Conservation (phyloP, 75 land plant species). For the Sequoia sempervirens region DNA sequence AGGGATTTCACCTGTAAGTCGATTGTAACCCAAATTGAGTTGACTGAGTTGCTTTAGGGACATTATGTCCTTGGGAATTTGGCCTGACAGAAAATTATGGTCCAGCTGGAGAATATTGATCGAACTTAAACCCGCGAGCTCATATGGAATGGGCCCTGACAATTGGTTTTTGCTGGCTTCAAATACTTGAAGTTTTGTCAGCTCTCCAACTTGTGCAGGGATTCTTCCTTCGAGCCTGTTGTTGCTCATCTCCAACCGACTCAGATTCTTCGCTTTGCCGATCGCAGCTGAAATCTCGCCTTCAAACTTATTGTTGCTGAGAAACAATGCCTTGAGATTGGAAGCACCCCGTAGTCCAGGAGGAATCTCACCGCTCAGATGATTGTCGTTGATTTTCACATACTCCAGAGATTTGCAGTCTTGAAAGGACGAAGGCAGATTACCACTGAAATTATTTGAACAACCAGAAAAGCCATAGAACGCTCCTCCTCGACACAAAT, state of each 20-base stretch:
- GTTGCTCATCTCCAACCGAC: no score
- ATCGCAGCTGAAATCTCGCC: no score
- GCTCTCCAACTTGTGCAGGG: no score
- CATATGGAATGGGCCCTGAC: slow-evolving; percentile 14
- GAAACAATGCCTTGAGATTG: not conserved
- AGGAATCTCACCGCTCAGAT: slow-evolving; percentile 28
- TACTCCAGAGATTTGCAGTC: slow-evolving; percentile 12
- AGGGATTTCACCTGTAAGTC: slow-evolving; percentile 59
- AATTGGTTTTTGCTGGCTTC: no score
- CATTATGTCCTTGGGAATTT: slow-evolving; percentile 5
- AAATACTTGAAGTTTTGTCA: no score
- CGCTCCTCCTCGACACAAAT: slow-evolving; percentile 24
- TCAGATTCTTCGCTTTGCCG: no score
- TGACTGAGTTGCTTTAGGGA: not conserved
- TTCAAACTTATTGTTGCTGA: no score
- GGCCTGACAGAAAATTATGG: not conserved
- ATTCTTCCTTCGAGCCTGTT: no score
- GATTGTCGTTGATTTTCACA: slow-evolving; percentile 14
- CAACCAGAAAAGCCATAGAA: slow-evolving; percentile 12
- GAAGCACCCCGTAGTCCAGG: slow-evolving; percentile 17
- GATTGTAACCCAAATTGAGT: not conserved
- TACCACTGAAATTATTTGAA: slow-evolving; percentile 24
- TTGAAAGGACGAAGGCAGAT: slow-evolving; percentile 21
- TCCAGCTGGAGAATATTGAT: slow-evolving; percentile 17
- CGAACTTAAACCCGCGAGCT: slow-evolving; percentile 11